Conservation (phyloP, 495 filamentous ascomycete species). For the Hypomontagnella submonticulosa region DNA sequence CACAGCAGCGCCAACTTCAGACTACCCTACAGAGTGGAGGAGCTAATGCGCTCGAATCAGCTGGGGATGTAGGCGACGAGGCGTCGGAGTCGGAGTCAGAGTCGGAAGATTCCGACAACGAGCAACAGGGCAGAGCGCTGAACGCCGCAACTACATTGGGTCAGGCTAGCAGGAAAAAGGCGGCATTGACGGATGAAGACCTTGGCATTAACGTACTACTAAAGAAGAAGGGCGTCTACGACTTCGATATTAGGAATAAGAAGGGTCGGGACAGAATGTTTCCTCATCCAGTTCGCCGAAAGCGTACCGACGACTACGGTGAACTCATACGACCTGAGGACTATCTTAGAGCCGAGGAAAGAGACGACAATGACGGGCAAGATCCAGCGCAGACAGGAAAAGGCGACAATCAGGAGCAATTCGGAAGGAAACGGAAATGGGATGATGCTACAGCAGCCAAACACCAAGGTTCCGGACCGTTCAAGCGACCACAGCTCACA, state of each 20-base stretch:
- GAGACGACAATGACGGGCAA: slow-evolving; percentile 79
- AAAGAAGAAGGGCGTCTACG: slow-evolving; percentile 86
- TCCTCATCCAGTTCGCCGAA: slow-evolving; percentile 81
- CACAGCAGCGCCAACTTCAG: slow-evolving; percentile 81
- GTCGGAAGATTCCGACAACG: slow-evolving; percentile 87
- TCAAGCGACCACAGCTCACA: slow-evolving; percentile 54
- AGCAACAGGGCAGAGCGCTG: slow-evolving; percentile 90
- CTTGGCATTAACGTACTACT: slow-evolving; percentile 90
- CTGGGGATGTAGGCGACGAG: slow-evolving; percentile 85
- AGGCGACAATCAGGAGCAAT: slow-evolving; percentile 64
- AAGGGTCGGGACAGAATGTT: slow-evolving; percentile 95
- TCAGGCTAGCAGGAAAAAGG: slow-evolving; percentile 82
- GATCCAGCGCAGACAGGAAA: slow-evolving; percentile 59
- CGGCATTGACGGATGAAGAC: slow-evolving; percentile 83
- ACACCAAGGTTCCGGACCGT: slow-evolving; percentile 43
- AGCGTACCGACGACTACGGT: slow-evolving; percentile 89
- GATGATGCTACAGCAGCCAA: slow-evolving; percentile 70
- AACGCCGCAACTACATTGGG: slow-evolving; percentile 86
- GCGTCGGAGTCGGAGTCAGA: slow-evolving; percentile 80
- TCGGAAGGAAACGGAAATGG: slow-evolving; percentile 96
- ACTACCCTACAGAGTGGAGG: slow-evolving; percentile 76
- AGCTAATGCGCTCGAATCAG: slow-evolving; percentile 70
- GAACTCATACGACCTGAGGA: slow-evolving; percentile 94
- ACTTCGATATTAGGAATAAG: slow-evolving; percentile 92
- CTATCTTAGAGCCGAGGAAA: slow-evolving; percentile 91